Percentiles rank a stretch among this genome's conserved stretches.
Evolutionary conservation across 148 eudicot species (phyloP).

Genomic region (Euryodendron excelsum): DNA sequence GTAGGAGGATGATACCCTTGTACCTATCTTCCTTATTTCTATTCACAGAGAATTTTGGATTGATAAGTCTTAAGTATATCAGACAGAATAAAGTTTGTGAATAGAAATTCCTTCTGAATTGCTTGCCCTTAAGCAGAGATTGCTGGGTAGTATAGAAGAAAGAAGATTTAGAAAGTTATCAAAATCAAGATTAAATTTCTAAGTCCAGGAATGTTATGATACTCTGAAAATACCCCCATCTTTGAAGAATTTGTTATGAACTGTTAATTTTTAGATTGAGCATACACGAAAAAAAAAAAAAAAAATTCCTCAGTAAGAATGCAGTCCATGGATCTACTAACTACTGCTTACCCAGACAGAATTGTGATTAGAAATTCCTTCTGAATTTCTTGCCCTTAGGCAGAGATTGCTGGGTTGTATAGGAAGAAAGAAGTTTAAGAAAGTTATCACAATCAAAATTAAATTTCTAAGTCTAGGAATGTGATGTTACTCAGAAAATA

Average conservation of each 20-base stretch:
- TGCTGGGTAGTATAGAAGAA: not conserved
- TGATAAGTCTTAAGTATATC: not conserved
- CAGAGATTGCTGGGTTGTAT: not conserved
- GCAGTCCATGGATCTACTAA: not conserved
- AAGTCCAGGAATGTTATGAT: not conserved
- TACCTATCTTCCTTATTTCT: not conserved
- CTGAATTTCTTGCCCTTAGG: too few species aligned
- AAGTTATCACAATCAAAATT: too few species aligned
- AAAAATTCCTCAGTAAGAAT: not conserved
- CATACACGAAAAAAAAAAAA: not conserved
- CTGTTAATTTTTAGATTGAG: too few species aligned
- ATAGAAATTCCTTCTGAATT: not conserved
- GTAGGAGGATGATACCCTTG: not conserved
- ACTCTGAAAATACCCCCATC: not conserved
- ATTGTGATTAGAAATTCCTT: not conserved
- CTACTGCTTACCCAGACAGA: not conserved
- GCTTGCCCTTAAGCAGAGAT: not conserved
- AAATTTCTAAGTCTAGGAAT: not conserved
- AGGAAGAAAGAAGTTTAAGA: not conserved
- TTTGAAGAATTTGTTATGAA: not conserved
- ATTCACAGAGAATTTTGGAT: not conserved
- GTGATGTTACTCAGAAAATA: not conserved
- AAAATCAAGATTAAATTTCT: not conserved
- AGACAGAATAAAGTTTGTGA: too few species aligned
- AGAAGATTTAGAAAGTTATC: not conserved